Percentiles rank a stretch among this genome's conserved stretches.
These are phyloP conservation scores for Paraglomus occultum DNA, from an alignment of 192 early-diverging fungal genomes.

Conservation along the genomic window DNA sequence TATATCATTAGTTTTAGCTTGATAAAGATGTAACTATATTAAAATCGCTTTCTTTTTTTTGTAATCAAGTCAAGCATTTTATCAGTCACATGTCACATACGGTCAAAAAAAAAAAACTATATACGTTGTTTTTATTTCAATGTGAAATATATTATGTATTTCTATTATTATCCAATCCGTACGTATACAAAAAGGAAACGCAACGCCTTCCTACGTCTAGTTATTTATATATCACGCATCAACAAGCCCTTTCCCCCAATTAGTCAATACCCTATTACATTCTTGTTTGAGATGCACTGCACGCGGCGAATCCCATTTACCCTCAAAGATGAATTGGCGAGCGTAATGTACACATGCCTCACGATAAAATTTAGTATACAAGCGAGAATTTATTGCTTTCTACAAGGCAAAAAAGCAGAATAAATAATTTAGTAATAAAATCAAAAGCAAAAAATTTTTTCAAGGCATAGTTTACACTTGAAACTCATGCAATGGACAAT, in stretches of 20 bases:
- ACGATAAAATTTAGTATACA: slow-evolving; percentile 58
- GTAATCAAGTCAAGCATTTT: too few relatives aligned
- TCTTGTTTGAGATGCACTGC: slow-evolving; percentile 38
- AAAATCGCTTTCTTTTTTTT: too few relatives aligned
- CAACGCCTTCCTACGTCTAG: too few relatives aligned
- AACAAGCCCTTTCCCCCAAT: slow-evolving; percentile 11
- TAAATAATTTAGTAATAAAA: slow-evolving; percentile 14
- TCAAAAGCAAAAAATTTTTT: neutral
- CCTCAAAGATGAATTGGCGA: slow-evolving; percentile 48
- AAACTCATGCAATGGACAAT: slow-evolving; percentile 28
- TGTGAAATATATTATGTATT: too few relatives aligned
- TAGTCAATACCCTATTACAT: slow-evolving; percentile 15
- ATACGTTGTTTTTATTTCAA: too few relatives aligned
- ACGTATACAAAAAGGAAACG: too few relatives aligned
- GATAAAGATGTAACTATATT: too few relatives aligned
- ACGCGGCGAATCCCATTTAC: slow-evolving; percentile 52
- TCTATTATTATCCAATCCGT: too few relatives aligned
- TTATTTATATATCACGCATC: neutral
- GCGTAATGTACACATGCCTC: slow-evolving; percentile 58
- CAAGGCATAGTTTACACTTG: neutral
- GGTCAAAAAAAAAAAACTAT: too few relatives aligned
- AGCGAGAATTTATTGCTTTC: slow-evolving; percentile 52
- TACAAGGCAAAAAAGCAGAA: slow-evolving; percentile 30
- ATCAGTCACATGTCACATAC: too few relatives aligned
- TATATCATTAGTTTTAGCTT: too few relatives aligned